phyloP scores from a whole-genome alignment of 176 grass and related monocot species.

The Tillandsia fasciculata region DNA sequence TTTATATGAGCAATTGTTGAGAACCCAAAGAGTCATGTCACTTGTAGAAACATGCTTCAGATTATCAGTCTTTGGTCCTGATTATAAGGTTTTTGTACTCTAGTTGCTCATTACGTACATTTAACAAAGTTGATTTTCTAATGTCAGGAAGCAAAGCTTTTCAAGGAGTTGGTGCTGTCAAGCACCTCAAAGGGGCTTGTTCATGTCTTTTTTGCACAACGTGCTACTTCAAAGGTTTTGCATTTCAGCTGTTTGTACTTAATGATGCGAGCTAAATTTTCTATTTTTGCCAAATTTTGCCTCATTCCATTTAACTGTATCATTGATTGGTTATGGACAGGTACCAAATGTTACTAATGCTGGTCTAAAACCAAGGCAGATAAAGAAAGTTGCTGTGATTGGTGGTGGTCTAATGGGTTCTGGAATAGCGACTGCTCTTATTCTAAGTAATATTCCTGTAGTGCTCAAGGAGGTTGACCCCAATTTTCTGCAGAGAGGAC shows the following conservation, averaged over 20 bases:
- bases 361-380: slow-evolving; percentile 83
- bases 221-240: slow-evolving; percentile 73
- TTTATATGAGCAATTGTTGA: neutral
- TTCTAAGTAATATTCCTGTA: slow-evolving; percentile 72
- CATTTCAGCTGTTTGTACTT: too few relatives aligned
- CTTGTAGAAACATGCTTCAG: neutral
- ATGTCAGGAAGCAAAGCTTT: slow-evolving; percentile 78
- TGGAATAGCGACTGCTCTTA: slow-evolving; percentile 94
- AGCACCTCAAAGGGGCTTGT: slow-evolving; percentile 77
- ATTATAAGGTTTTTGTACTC: neutral
- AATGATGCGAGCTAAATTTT: neutral
- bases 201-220: slow-evolving; percentile 80
- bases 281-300: neutral
- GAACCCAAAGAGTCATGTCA: neutral
- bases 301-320: slow-evolving; percentile 2
- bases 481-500: slow-evolving; percentile 72
- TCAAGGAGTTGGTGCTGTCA: slow-evolving; percentile 71
- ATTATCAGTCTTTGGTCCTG: neutral
- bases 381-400: slow-evolving; percentile 87
- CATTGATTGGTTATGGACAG: slow-evolving; percentile 38
- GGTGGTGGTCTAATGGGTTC: slow-evolving; percentile 99
- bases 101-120: neutral
- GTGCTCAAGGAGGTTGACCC: slow-evolving; percentile 91
- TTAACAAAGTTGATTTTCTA: slow-evolving; percentile 2
- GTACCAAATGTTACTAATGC: slow-evolving; percentile 86